Evolutionary conservation across 306 rosid genomes (phyloP).

Genomic region (Spatholobus suberectus): DNA sequence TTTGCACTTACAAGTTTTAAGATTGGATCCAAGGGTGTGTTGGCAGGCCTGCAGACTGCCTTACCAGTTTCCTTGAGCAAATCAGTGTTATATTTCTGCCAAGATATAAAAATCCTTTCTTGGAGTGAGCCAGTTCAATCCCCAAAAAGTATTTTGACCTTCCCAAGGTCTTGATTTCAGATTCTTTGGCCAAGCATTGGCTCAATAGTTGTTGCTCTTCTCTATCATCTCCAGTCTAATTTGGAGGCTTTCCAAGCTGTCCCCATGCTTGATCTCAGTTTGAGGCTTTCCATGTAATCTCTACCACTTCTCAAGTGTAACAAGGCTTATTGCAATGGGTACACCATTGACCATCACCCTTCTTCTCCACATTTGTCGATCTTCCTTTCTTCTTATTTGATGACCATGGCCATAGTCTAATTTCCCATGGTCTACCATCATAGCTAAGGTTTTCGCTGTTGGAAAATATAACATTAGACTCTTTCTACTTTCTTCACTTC

Average conservation of each 20-base stretch:
- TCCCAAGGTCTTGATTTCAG: too few species aligned
- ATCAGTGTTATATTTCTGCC: too few species aligned
- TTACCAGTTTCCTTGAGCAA: too few species aligned
- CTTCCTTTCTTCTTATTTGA: background rate
- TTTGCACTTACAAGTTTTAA: too few species aligned
- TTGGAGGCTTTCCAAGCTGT: background rate
- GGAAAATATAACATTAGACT: background rate
- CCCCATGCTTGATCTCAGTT: background rate
- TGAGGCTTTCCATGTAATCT: background rate
- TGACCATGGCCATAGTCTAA: too few species aligned
- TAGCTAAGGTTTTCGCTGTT: background rate
- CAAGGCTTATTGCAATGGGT: background rate
- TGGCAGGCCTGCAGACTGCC: too few species aligned
- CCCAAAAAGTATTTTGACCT: too few species aligned
- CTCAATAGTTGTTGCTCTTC: too few species aligned
- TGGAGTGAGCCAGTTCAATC: too few species aligned
- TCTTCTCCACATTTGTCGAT: background rate
- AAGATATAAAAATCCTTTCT: too few species aligned
- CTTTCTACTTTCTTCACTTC: background rate
- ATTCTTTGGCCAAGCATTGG: too few species aligned
- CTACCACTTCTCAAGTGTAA: background rate
- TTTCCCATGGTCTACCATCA: background rate
- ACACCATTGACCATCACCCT: background rate
- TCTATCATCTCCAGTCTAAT: background rate
- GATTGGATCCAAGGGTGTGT: too few species aligned